Percentiles rank a stretch among this genome's conserved stretches.
Conservation (phyloP, 2,329 filamentous ascomycete genomes). For the Diaporthe nobilis region DNA sequence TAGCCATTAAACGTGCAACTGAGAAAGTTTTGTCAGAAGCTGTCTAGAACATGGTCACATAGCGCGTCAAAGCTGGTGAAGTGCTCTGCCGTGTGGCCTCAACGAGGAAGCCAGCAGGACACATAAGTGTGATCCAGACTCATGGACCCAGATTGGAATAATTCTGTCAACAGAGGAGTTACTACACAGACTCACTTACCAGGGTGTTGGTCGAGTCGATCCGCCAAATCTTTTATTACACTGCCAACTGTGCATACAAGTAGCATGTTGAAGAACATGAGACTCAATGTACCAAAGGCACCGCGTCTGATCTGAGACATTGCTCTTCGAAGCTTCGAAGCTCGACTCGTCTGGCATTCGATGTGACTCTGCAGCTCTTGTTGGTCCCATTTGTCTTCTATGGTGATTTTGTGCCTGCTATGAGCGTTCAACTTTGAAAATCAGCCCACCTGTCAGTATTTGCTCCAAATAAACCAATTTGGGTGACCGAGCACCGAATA, state of each 20-base stretch:
- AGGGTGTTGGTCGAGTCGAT: background rate
- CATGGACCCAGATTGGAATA: background rate
- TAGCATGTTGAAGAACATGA: background rate
- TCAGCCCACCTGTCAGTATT: background rate
- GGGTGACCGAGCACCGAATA: background rate
- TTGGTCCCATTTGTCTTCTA: background rate
- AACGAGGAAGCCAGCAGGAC: background rate
- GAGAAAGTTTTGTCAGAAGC: background rate
- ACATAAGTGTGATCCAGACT: background rate
- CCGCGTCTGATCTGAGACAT: background rate
- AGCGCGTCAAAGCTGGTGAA: background rate
- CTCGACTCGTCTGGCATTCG: background rate
- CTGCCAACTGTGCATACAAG: background rate
- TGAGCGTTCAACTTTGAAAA: background rate
- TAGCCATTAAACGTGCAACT: background rate
- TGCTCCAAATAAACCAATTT: background rate
- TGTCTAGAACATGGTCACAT: background rate
- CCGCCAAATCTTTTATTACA: background rate
- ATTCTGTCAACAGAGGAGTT: background rate
- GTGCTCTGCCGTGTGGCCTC: background rate
- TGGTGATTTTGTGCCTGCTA: background rate
- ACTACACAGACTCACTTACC: background rate
- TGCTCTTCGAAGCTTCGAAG: background rate
- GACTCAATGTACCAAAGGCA: background rate
- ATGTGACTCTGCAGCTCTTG: background rate